These are phyloP conservation scores for Phytophthora fragariaefolia DNA, from an alignment of 352 stramenopile genomes.

Conservation along the genomic window DNA sequence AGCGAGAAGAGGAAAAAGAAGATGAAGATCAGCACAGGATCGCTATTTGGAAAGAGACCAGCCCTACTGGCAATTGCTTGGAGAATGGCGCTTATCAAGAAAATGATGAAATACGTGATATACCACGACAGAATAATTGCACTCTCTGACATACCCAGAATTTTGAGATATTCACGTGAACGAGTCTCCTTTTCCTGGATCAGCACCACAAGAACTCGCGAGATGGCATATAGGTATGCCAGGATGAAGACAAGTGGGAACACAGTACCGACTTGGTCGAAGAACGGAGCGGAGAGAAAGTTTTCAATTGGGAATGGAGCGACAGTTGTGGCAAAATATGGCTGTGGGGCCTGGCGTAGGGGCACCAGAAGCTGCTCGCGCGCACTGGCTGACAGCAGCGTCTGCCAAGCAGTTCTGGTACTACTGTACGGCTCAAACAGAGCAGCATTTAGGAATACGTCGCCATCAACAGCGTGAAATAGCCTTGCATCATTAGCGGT, in stretches of 20 bases:
- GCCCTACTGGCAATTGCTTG: conserved; percentile 60
- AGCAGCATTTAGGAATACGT: conserved; percentile 39
- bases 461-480: conserved; percentile 37
- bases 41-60: conserved; percentile 60
- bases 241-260: conserved; percentile 91
- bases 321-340: conserved; percentile 45
- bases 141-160: conserved; percentile 61
- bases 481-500: conserved; percentile 29
- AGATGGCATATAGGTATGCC: conserved; percentile 70
- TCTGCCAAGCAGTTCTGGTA: conserved; percentile 15
- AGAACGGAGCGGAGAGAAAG: conserved; percentile 68
- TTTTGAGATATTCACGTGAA: conserved; percentile 74
- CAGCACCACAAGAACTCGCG: conserved; percentile 78
- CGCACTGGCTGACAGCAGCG: background rate
- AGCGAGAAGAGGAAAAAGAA: conserved; percentile 81
- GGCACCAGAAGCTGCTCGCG: conserved; percentile 44
- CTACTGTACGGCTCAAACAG: conserved; percentile 4
- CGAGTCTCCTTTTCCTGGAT: conserved; percentile 87
- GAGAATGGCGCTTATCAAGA: conserved; percentile 67
- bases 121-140: conserved; percentile 76
- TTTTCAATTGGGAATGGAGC: conserved; percentile 55
- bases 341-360: conserved; percentile 54
- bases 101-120: conserved; percentile 88
- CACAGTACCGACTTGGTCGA: conserved; percentile 61
- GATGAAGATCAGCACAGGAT: conserved; percentile 53